Conservation (phyloP, 2,329 filamentous ascomycete genomes). For the Fusarium subglutinans region DNA sequence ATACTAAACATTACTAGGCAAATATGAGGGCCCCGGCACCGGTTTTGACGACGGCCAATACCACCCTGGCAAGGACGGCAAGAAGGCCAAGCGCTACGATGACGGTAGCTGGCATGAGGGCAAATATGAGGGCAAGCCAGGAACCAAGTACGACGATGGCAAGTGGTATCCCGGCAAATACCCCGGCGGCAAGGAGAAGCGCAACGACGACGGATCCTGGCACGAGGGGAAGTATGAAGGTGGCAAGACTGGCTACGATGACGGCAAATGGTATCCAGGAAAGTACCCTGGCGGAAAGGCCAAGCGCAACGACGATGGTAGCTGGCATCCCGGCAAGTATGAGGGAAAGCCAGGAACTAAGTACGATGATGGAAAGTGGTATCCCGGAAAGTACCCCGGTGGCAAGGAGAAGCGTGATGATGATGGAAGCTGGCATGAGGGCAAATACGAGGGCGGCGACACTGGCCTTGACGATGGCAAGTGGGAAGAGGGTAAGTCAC, state of each 20-base stretch:
- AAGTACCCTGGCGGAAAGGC: slow-evolving; percentile 26
- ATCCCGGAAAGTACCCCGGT: slow-evolving; percentile 25
- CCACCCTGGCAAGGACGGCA: not conserved
- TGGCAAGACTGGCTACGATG: not conserved
- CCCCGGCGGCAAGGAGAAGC: slow-evolving; percentile 7
- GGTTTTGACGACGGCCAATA: slow-evolving; percentile 10
- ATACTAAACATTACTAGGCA: not conserved
- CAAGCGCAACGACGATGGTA: not conserved
- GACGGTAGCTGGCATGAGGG: slow-evolving; percentile 11
- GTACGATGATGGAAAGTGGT: slow-evolving; percentile 21
- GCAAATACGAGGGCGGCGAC: slow-evolving; percentile 12
- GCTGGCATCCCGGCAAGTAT: slow-evolving; percentile 9
- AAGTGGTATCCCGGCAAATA: slow-evolving; percentile 18
- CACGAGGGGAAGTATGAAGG: not conserved
- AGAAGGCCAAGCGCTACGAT: slow-evolving; percentile 9
- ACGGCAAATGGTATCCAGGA: slow-evolving; percentile 24
- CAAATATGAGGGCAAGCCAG: slow-evolving; percentile 22
- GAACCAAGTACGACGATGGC: not conserved
- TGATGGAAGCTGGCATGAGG: slow-evolving; percentile 8
- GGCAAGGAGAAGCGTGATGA: slow-evolving; percentile 6
- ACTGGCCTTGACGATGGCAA: not conserved
- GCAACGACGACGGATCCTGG: not conserved
- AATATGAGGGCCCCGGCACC: slow-evolving; percentile 12
- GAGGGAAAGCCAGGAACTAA: not conserved
- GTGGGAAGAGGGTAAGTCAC: not conserved